Conservation (phyloP, 768 basidiomycete genomes). For the Tephrocybe rancida region DNA sequence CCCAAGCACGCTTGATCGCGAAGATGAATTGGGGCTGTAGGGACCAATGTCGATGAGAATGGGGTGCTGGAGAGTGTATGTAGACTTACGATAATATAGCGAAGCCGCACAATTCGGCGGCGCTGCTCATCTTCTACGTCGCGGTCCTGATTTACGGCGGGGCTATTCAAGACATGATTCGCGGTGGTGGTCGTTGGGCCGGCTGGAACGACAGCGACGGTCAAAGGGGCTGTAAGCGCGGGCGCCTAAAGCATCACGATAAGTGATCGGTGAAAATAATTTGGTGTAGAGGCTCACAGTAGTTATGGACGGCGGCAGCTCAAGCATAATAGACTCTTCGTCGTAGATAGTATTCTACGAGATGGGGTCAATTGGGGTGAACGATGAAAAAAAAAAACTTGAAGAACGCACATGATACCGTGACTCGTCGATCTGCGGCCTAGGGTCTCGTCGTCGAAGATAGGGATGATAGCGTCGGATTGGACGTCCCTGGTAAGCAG, state of each 20-base stretch:
- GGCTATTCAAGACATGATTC: neutral
- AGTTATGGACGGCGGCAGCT: neutral
- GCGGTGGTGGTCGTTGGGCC: neutral
- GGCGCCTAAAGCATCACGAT: constrained; percentile 1
- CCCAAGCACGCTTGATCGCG: neutral
- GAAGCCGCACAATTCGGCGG: neutral
- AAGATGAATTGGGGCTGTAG: neutral
- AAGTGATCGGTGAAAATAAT: neutral
- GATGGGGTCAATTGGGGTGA: neutral
- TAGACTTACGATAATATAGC: neutral
- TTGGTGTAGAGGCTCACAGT: neutral
- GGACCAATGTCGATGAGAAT: neutral
- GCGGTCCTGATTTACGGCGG: neutral
- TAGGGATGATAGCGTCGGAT: neutral
- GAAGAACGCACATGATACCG: too few relatives aligned
- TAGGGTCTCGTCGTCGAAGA: neutral
- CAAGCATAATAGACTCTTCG: neutral
- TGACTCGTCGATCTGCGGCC: neutral
- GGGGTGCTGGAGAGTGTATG: neutral
- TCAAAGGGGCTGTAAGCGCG: neutral
- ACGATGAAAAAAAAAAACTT: neutral
- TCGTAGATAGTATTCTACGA: neutral
- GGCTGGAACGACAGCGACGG: neutral
- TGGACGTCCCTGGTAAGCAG: neutral
- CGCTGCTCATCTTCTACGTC: neutral